Evolutionary conservation across 2,329 filamentous ascomycete species (phyloP), one percentile per base, ranked within the genome.

Genomic region (Hortaea sp.): DNA sequence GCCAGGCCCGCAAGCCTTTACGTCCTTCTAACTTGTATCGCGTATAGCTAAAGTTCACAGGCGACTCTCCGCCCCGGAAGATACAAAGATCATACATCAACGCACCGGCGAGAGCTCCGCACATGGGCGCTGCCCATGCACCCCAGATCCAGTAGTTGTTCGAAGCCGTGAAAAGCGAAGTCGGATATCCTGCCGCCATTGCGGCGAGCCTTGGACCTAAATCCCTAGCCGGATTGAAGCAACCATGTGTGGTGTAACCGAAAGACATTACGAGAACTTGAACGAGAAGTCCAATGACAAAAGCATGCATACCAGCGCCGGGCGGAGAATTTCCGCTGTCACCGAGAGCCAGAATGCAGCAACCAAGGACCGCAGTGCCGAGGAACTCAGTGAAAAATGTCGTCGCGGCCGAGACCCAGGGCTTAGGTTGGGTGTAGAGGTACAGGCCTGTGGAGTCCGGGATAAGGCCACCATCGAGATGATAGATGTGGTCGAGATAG

Each of bases 11-110:
- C 32, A 35, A 35, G 32, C 32, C 32, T 35, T 35, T 9, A 9
- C 9, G 9, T 12, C 9, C 32, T 10, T 35, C 32, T 35, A 35
- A 12, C 4, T 35, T 35, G 32, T 35, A 35, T 35, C 32, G 32
- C n/a, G 9, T 9, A 12, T 10, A 35, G n/a, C 9, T 32, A 30
- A 31, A 75, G 51, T 75, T 76, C n/a, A 76, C 66, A 0, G 72
- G 73, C 44, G 66, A 69, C 53, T 76, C 73, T 1, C 70, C 71
- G 28, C 59, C 59, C 5, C 70, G 70, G 56, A 75, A 76, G 42
- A 76, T 70, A 39, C 69, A 66, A n/a, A 65, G 62, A 57, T 75
- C 72, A 53, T 76, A 76, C 30, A 75, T 47, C 31, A 72, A 64
- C 0, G 57, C 70, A 0, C 72, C 72, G 10, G 68, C 52, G 3